Percentiles rank a stretch among this genome's conserved stretches.
Evolutionary conservation across 2,329 filamentous ascomycete species (phyloP).

Genomic region (Remersonia thermophila): DNA sequence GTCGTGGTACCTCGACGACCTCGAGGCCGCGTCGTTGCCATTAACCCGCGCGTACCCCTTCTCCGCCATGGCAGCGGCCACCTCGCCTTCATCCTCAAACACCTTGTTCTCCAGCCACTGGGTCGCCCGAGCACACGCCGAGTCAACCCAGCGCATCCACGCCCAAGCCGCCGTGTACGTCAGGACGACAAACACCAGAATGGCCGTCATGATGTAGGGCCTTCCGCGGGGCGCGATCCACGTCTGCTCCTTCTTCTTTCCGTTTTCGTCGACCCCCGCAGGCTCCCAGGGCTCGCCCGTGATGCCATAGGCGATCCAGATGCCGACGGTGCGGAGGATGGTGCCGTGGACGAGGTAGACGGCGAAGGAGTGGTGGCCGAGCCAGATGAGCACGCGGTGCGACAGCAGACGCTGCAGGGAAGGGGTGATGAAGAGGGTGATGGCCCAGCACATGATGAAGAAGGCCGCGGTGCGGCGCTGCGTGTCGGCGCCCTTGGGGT

Average conservation of each 20-base stretch:
- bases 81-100: slow-evolving; percentile 29
- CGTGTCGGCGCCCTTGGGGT: slow-evolving; percentile 26
- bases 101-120: slow-evolving; percentile 34
- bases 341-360: slow-evolving; percentile 44
- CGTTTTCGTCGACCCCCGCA: slow-evolving; percentile 23
- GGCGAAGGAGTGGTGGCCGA: slow-evolving; percentile 42
- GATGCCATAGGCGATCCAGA: slow-evolving; percentile 40
- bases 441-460: slow-evolving; percentile 34
- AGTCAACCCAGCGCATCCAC: slow-evolving; percentile 41
- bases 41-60: slow-evolving; percentile 16
- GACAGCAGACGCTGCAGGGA: slow-evolving; percentile 35
- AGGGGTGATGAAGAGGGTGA: slow-evolving; percentile 39
- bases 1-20: slow-evolving; percentile 1
- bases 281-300: slow-evolving; percentile 20
- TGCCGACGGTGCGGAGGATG: slow-evolving; percentile 36
- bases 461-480: slow-evolving; percentile 34
- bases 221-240: slow-evolving; percentile 30
- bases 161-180: slow-evolving; percentile 35
- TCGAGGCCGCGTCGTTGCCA: not conserved
- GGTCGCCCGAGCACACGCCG: slow-evolving; percentile 34
- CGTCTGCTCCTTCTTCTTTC: slow-evolving; percentile 27
- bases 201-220: slow-evolving; percentile 27
- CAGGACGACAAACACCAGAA: slow-evolving; percentile 32
- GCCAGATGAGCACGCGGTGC: slow-evolving; percentile 37
- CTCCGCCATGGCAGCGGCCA: slow-evolving; percentile 13